Base-by-base conservation (phyloP, 2,329 filamentous ascomycete genomes). In the Aspergillus sp. region DNA sequence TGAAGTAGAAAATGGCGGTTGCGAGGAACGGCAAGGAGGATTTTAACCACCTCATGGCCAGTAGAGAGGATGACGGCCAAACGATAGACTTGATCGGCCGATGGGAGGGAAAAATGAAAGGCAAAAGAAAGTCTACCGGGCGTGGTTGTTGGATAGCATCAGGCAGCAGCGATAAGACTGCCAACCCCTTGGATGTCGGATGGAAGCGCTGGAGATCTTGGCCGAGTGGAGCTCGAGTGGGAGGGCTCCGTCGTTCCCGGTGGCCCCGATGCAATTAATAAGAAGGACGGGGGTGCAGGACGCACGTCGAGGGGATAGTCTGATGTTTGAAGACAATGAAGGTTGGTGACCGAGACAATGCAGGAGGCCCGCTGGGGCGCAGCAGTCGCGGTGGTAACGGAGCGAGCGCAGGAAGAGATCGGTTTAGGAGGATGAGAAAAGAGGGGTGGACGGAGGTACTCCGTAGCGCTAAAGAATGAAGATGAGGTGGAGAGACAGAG, bases 1-100 rank as follows among this genome's bases (percentile, higher is more conserved):
- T 51, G 47, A 68, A 56, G 38, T 69, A 36, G 10, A 62, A 61
- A 35, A 67, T 40, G 42, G 55, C 57, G 53, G 61, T 60, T 48
- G 64, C 59, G 57, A 65, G 44, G 35, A 65, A 55, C 38, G 63
- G 59, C 51, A 67, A 43, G 45, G 66, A 53, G 50, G 50, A 57
- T 33, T 55, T 58, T 36, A 65, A 50, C 46, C 63, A 51, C 57
- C 57, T 60, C 67, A 70, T 70, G 50, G 49, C 55, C 30, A 20
- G 51, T 46, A 53, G 47, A n/a, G 51, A 45, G 52, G 47, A 30
- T 16, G 42, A 49, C 47, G 41, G 45, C 52, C 42, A 53, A 49
- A 40, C 47, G 19, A 47, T 50, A 20, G 36, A 40, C 38, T 38
- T 14, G 30, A n/a, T 44, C 44, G 20, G 36, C 49, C 52, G 51